Base-by-base conservation (phyloP, 225 moss, liverwort and hornwort species). In the Anthoceros angustus region DNA sequence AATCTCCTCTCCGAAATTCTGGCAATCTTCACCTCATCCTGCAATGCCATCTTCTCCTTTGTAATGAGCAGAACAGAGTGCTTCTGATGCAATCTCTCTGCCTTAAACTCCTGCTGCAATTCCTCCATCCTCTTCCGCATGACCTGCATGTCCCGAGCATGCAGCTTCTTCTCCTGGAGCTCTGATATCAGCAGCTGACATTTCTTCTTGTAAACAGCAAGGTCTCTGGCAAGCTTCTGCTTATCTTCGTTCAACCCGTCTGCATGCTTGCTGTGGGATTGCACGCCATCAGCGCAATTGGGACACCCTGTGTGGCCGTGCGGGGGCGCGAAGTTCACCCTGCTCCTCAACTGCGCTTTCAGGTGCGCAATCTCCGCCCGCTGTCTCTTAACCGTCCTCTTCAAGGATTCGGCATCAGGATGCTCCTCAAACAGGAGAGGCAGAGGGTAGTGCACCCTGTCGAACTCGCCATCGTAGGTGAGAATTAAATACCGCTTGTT, bases 401-500 rank as follows among this genome's bases (percentile, higher is more conserved):
- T 87, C 68, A 85, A 72, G 55, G 76, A 83, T 61, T 71, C 73
- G 45, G 83, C 77, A 66, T 86, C 86, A 41, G 85, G 74, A 38
- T 86, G 71, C 40, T 86, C 88, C 71, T 91, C 88, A 40, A 82
- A 79, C 41, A 88, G 71, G 9, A 98, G 66, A 6, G 95, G 95
- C 6, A 98, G 66, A 0, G 91, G 91, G 21, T 98, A 91, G 76
- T 98, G 95, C n/a, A 98, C 91, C 72, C 83, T 84, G 77, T 98
- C 95, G 72, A 91, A 98, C 68, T 88, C 95, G 25, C 91, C 86
- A 65, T 75, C 79, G 71, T 91, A 98, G 0, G 91, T 98, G 62
- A 98, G 82, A 72, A 98, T 91, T 49, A 98, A 91, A 66, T 89
- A 98, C 64, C 91, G 82, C 75, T 98, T 98, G 46, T 91, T 85